phyloP scores from a whole-genome alignment of 768 basidiomycete genomes.

The Phylloporus arenicola region DNA sequence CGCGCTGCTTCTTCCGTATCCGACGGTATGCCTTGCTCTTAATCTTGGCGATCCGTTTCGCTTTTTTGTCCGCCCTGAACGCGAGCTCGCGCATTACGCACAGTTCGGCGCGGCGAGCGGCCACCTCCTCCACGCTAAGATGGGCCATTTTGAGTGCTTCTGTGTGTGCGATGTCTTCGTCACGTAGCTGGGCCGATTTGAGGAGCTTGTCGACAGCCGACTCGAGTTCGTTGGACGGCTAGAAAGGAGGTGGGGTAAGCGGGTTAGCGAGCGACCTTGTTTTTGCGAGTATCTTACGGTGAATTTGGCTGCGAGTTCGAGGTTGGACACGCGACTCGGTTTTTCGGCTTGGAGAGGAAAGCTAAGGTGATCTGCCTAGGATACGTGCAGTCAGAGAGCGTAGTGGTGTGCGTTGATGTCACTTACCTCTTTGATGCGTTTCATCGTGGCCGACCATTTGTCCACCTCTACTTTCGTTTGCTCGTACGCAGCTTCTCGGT shows the following conservation, averaged over 20 bases:
- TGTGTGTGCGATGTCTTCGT: constrained; percentile 69
- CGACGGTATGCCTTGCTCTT: constrained; percentile 92
- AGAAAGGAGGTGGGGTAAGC: not conserved
- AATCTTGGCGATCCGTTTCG: constrained; percentile 87
- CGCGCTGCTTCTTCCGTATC: constrained; percentile 73
- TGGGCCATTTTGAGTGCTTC: constrained; percentile 85
- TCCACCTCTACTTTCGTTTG: constrained; percentile 87
- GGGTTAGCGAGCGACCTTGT: not conserved
- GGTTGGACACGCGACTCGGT: constrained; percentile 54
- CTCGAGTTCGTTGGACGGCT: constrained; percentile 86
- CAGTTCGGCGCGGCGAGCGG: constrained; percentile 72
- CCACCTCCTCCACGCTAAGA: constrained; percentile 81
- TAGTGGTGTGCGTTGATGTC: not conserved
- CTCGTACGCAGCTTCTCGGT: constrained; percentile 92
- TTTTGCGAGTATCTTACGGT: constrained; percentile 43
- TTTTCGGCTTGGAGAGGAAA: constrained; percentile 75
- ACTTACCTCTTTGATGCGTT: constrained; percentile 77
- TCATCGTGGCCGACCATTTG: constrained; percentile 93
- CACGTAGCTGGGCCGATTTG: constrained; percentile 74
- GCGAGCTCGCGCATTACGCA: constrained; percentile 87
- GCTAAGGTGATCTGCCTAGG: constrained; percentile 77
- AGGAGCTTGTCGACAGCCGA: constrained; percentile 77
- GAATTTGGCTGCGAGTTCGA: constrained; percentile 79
- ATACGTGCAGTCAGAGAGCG: not conserved
- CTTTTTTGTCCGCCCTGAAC: constrained; percentile 89